phyloP scores from a whole-genome alignment of 208 protist species.

The Acanthamoeba royreba region DNA sequence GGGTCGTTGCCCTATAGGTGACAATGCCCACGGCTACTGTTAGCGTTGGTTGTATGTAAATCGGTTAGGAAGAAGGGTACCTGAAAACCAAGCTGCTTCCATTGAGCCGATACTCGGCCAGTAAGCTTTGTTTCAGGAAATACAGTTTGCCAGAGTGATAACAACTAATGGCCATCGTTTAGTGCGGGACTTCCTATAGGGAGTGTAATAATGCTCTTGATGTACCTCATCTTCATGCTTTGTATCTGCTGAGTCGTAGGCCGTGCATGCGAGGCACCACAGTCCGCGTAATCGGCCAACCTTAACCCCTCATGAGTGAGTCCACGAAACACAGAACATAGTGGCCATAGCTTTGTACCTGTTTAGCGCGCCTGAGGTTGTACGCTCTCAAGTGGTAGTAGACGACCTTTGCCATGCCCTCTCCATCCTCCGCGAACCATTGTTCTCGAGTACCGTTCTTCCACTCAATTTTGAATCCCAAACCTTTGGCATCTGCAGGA shows the following conservation, averaged over 20 bases:
- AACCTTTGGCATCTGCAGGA: background rate
- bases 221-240: background rate
- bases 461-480: background rate
- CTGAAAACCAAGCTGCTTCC: background rate
- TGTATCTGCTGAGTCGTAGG: background rate
- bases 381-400: background rate
- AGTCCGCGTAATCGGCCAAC: background rate
- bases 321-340: background rate
- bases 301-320: background rate
- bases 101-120: background rate
- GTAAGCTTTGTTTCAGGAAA: background rate
- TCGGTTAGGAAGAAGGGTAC: background rate
- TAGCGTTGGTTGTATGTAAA: no score
- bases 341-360: background rate
- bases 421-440: background rate
- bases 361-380: background rate
- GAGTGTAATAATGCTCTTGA: background rate
- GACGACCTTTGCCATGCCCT: background rate
- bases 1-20: conserved; percentile 69
- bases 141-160: background rate
- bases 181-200: background rate
- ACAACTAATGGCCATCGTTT: background rate
- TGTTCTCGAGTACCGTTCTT: background rate
- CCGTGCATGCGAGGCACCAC: background rate
- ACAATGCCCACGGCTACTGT: background rate